A percentile compares a stretch with the other conserved stretches of the same genome.
phyloP scores from a whole-genome alignment of 2,329 filamentous ascomycete species.

The Apiospora koreana region DNA sequence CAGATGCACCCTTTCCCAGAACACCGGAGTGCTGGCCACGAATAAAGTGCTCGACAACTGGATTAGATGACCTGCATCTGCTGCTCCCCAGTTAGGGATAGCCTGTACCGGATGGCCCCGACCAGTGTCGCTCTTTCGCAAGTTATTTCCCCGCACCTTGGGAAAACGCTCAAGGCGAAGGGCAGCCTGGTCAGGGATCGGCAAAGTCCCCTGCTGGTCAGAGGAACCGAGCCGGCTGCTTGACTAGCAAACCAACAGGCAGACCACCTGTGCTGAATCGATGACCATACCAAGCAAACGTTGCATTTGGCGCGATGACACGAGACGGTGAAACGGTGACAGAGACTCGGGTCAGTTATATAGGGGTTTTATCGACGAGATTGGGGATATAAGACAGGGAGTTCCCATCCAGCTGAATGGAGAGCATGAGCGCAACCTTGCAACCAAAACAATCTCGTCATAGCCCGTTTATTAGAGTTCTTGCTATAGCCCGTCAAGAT shows the following conservation, averaged over 20 bases:
- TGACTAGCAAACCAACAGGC: neutral
- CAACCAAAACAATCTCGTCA: neutral
- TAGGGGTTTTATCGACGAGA: neutral
- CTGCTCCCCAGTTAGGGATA: neutral
- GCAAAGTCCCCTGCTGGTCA: neutral
- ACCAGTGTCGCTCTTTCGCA: neutral
- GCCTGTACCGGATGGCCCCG: neutral
- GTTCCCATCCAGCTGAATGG: neutral
- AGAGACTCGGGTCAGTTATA: neutral
- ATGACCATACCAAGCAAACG: conserved; percentile 2
- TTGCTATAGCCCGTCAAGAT: neutral
- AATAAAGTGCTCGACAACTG: neutral
- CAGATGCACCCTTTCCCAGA: neutral
- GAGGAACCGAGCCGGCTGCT: neutral
- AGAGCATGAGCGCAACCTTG: neutral
- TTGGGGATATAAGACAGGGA: conserved; percentile 1
- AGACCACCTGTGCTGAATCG: neutral
- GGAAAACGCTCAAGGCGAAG: neutral
- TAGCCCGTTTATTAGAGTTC: neutral
- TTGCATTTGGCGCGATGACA: neutral
- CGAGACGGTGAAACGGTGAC: neutral
- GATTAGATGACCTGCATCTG: conserved; percentile 2
- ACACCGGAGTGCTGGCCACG: neutral
- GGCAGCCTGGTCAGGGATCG: neutral
- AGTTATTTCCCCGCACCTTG: neutral